Conservation (phyloP, 495 filamentous ascomycete genomes). For the Margaritispora aquatica region DNA sequence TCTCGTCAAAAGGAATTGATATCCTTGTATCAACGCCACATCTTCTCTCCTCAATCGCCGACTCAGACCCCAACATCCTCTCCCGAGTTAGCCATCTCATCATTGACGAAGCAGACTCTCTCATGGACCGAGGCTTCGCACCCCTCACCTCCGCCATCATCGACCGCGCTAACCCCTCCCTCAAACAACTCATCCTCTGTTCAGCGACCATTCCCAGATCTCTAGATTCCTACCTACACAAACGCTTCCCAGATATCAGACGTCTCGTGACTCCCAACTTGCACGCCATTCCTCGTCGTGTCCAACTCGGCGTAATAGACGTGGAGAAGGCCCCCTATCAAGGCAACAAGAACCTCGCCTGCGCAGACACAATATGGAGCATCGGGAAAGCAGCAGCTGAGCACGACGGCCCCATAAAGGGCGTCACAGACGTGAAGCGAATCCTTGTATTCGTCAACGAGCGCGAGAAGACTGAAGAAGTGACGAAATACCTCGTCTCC, state of each 20-base stretch:
- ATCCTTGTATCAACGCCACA: slow-evolving; percentile 84
- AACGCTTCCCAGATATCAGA: slow-evolving; percentile 72
- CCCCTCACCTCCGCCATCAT: slow-evolving; percentile 76
- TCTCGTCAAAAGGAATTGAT: slow-evolving; percentile 76
- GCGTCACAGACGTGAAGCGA: slow-evolving; percentile 61
- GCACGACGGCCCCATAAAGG: slow-evolving; percentile 36
- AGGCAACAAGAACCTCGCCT: slow-evolving; percentile 85
- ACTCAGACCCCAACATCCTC: slow-evolving; percentile 81
- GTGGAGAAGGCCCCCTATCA: slow-evolving; percentile 82
- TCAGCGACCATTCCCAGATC: slow-evolving; percentile 92
- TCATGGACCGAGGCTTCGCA: slow-evolving; percentile 86
- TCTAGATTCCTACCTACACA: slow-evolving; percentile 74
- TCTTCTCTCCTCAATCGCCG: slow-evolving; percentile 75
- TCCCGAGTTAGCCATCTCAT: slow-evolving; percentile 81
- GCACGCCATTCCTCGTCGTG: slow-evolving; percentile 89
- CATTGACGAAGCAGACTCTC: slow-evolving; percentile 90
- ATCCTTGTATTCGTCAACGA: slow-evolving; percentile 98
- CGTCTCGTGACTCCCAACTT: slow-evolving; percentile 91
- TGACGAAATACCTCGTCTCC: slow-evolving; percentile 69
- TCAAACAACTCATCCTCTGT: slow-evolving; percentile 88
- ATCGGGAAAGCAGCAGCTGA: slow-evolving; percentile 74
- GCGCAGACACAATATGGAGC: slow-evolving; percentile 88
- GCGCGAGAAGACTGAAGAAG: slow-evolving; percentile 75
- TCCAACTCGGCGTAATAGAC: slow-evolving; percentile 91
- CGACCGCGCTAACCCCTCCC: slow-evolving; percentile 65